These are phyloP conservation scores for Colletotrichum horii DNA, from an alignment of 2,329 filamentous ascomycete genomes.

Conservation along the genomic window DNA sequence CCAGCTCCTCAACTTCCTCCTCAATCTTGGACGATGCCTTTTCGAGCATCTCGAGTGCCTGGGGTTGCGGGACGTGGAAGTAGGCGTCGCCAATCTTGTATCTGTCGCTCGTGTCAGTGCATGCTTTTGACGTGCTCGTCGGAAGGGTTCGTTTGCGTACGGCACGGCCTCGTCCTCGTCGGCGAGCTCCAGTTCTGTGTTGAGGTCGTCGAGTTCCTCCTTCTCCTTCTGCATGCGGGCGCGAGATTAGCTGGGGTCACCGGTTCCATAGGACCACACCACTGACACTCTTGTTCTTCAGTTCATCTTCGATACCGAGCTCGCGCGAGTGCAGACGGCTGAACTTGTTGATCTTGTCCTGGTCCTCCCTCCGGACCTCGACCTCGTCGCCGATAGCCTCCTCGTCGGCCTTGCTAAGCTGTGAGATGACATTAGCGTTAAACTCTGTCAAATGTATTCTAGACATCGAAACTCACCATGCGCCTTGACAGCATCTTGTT, in stretches of 20 bases:
- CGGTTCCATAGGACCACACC: accelerated
- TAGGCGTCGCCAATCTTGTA: slow-evolving; percentile 98
- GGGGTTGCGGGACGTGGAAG: slow-evolving; percentile 80
- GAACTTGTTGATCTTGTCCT: slow-evolving; percentile 99
- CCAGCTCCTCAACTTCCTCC: slow-evolving; percentile 74
- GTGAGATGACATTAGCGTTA: slow-evolving; percentile 12
- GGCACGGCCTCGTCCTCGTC: slow-evolving; percentile 94
- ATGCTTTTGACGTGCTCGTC: not conserved
- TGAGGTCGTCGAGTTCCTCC: slow-evolving; percentile 94
- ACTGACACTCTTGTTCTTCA: slow-evolving; percentile 79
- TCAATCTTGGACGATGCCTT: slow-evolving; percentile 76
- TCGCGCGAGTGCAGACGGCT: slow-evolving; percentile 92
- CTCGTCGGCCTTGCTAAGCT: slow-evolving; percentile 97
- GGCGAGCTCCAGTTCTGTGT: slow-evolving; percentile 87
- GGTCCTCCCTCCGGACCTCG: slow-evolving; percentile 94
- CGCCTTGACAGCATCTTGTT: slow-evolving; percentile 58
- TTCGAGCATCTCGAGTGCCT: slow-evolving; percentile 86
- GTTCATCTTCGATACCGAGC: slow-evolving; percentile 76
- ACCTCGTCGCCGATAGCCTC: slow-evolving; percentile 79
- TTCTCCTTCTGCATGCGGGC: slow-evolving; percentile 81
- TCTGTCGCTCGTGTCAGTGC: slow-evolving; percentile 49
- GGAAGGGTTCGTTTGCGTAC: slow-evolving; percentile 50
- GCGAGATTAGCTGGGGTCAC: slow-evolving; percentile 14
- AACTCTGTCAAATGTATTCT: not conserved
- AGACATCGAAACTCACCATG: slow-evolving; percentile 52